phyloP scores from a whole-genome alignment of 1,139 yeast genomes.

The Saccharomycopsis hybrid region DNA sequence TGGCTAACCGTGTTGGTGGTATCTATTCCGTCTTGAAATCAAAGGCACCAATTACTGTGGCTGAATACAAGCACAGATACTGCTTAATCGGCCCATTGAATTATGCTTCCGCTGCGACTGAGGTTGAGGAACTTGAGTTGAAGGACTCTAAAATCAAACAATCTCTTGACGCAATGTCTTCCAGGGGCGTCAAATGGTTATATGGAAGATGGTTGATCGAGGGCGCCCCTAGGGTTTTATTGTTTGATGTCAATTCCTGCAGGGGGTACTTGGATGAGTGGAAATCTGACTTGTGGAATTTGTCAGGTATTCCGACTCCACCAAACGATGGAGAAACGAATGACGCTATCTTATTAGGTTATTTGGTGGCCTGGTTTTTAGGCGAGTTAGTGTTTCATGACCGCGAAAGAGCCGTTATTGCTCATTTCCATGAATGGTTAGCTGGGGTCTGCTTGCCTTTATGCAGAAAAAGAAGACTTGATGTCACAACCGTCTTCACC shows the following conservation, averaged over 20 bases:
- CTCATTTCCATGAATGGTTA: constrained; percentile 97
- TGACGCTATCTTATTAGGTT: constrained; percentile 89
- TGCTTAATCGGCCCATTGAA: constrained; percentile 84
- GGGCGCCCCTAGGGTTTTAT: constrained; percentile 89
- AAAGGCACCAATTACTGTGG: constrained; percentile 93
- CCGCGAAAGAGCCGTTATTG: constrained; percentile 78
- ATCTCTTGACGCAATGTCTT: constrained; percentile 62
- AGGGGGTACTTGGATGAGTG: constrained; percentile 66
- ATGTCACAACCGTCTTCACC: constrained; percentile 91
- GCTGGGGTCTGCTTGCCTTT: constrained; percentile 95
- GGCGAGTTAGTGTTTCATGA: constrained; percentile 88
- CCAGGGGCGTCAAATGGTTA: constrained; percentile 74
- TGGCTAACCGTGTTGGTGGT: constrained; percentile 96
- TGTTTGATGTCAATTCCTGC: constrained; percentile 82
- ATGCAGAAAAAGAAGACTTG: constrained; percentile 86
- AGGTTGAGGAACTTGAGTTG: constrained; percentile 72
- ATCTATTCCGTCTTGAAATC: constrained; percentile 94
- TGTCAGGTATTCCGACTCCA: constrained; percentile 91
- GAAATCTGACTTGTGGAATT: constrained; percentile 90
- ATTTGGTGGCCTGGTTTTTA: constrained; percentile 92
- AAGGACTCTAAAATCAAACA: constrained; percentile 52
- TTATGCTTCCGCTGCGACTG: constrained; percentile 77
- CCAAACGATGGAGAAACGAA: constrained; percentile 82
- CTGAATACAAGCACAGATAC: constrained; percentile 86
- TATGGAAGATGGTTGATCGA: constrained; percentile 97